Base-by-base conservation (phyloP, 306 rosid genomes). In the Medicago ruthenica region DNA sequence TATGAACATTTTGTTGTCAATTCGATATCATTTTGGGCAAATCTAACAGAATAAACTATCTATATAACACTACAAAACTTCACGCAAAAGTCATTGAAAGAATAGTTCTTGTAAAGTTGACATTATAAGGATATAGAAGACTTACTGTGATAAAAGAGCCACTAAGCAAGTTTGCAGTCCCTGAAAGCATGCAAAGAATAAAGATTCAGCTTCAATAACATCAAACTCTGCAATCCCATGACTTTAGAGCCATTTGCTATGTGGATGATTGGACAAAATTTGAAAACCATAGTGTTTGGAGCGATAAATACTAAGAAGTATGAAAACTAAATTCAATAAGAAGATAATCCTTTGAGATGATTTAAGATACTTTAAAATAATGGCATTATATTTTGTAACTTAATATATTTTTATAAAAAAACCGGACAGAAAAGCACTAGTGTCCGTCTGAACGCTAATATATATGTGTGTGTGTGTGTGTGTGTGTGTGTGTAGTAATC, bases 91-190 rank as follows among this genome's bases (percentile, higher is more conserved):
- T n/a, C 36, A 22, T 67, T 62, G 16, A 2, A 57, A 37, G 42
- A 72, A 45, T 20, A 15, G 55, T 50, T 50, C 57, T 9, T 5
- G 64, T 58, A 5, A 57, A 22, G 64, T 12, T 22, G 37, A 22
- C 16, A 22, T 11, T 57, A 14, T 5, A 65, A 69, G 50, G 34
- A 64, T 20, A 66, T 62, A 41, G 37, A 75, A 69, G 42, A 81
- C 70, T 80, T 70, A 96, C 99, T 98, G 89, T 75, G 97, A 89
- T 53, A 96, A 77, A 78, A 92, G 83, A 85, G 96, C 88, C 84
- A 92, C 99, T 92, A 90, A 89, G 82, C 99, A 96, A 71, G 99
- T 96, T 90, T 96, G 99, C 81, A 96, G 87, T 78, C 99, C 99
- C 99, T 96, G 91, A 50, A 79, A 80, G 74, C 44, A 79, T 22